Base-by-base conservation (phyloP, 1,139 yeast species). In the Candida albicans region DNA sequence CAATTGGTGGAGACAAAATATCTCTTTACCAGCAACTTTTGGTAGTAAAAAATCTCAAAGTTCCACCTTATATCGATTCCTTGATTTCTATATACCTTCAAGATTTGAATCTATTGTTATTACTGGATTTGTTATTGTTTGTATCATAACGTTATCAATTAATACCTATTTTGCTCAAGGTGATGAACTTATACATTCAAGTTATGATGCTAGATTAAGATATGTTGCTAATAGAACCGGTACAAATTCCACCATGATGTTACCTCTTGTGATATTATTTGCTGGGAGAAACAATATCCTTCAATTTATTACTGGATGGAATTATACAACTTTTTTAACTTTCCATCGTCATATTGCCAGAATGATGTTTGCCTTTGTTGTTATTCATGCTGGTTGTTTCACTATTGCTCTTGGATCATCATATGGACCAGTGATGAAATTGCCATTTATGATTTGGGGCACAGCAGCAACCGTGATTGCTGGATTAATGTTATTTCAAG, bases 241-340 rank as follows among this genome's bases (percentile, higher is more conserved):
- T 3, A 68, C 79, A 27, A 56, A 80, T 29, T 72, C 78, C 2
- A 69, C 79, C 22, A 70, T 70, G 34, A 62, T 75, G 42, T 48
- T 73, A 37, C 83, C 82, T 1, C 49, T 78, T 13, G 52, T 77
- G n/a, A 60, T 78, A 32, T 54, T 75, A 25, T 68, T 80, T 61
- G 82, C 80, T 0, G 83, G 84, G 7, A 65, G 86, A 50, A 79
- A 70, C 58, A 80, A 80, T 55, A 57, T 79, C 37, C 54, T 80
- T 30, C 67, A 73, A 41, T 64, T 64, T 57, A 33, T 75, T 10
- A 79, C 86, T 0, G 77, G 83, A 6, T 70, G 81, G 74, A 68
- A 79, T n/a, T 75, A 70, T 48, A 68, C 79, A 14, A 68, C 78
- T 2, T 79, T 76, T 51, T 73, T 77, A 42, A 61, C 74, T 35